These are phyloP conservation scores for Stachybotrys elegans DNA, from an alignment of 2,329 filamentous ascomycete species.

Conservation along the genomic window DNA sequence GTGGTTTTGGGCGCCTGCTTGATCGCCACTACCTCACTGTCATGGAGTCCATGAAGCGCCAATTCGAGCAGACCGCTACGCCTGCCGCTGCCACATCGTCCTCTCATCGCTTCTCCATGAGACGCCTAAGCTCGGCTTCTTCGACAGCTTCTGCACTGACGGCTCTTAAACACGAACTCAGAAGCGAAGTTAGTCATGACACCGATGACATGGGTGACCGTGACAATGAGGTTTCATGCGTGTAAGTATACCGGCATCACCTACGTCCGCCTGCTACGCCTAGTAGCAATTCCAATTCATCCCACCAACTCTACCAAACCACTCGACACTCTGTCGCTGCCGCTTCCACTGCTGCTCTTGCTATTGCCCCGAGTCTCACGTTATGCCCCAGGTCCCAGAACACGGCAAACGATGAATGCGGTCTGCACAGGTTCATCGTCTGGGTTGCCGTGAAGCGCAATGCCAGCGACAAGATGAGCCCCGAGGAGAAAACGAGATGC, in stretches of 20 bases:
- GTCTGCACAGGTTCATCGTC: constrained; percentile 49
- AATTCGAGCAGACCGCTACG: constrained; percentile 17
- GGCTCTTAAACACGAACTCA: too few species aligned
- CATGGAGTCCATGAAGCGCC: constrained; percentile 27
- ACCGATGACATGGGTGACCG: constrained; percentile 7
- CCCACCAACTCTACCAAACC: too few species aligned
- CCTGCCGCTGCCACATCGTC: too few species aligned
- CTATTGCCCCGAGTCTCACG: neutral
- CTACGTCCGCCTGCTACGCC: too few species aligned
- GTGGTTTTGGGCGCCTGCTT: neutral
- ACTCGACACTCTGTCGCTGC: too few species aligned
- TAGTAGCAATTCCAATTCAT: constrained; percentile 4
- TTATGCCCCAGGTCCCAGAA: constrained; percentile 33
- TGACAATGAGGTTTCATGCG: constrained; percentile 22
- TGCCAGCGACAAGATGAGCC: constrained; percentile 39
- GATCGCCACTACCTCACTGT: neutral
- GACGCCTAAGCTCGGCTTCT: constrained; percentile 24
- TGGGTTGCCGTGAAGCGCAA: constrained; percentile 54
- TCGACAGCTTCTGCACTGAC: constrained; percentile 8
- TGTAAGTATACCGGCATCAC: constrained; percentile 26
- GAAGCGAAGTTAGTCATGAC: too few species aligned
- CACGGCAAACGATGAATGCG: constrained; percentile 43
- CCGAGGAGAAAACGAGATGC: constrained; percentile 44
- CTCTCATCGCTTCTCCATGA: constrained; percentile 25
- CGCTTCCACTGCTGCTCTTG: constrained; percentile 3